Evolutionary conservation across 1,139 yeast species (phyloP), one percentile per base, ranked within the genome.

Genomic region (Geotrichum europaeum): DNA sequence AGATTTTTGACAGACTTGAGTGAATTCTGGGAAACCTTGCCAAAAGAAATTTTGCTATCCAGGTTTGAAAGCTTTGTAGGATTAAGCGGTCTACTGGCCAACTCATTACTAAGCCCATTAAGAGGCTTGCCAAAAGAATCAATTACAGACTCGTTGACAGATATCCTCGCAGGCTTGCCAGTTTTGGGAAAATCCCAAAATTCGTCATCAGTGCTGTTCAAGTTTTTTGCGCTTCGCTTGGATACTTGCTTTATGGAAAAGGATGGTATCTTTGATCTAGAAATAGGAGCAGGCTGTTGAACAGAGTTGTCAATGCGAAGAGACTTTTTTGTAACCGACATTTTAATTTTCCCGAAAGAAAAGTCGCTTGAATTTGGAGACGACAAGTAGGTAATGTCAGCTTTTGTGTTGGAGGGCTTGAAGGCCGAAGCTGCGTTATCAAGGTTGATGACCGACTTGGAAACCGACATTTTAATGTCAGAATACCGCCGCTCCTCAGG

Each of bases 131-230:
- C 30, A n/a, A 13, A 20, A 24, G 24, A 15, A 6, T n/a, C 15
- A 9, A n/a, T 12, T 15, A 34, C 18, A 20, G 53, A 30, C 45
- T 50, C 24, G 25, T 36, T 56, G 18, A n/a, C 50, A 36, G 55
- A 36, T 3, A 49, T 50, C 5, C n/a, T 51, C 10, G 22, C 15
- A 18, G 28, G 22, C 34, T 49, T 53, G 12, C 50, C 54, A 15
- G 55, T 24, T 12, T 50, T 36, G 6, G 62, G 61, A 12, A 56
- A 51, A 43, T 61, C 61, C 63, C 63, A 61, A 34, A 61, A 61
- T n/a, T 56, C 57, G 34, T 61, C 63, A 36, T 61, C 61, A 36
- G 52, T 49, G 36, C 61, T 61, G 4, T 56, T 34, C 5, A 53
- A 47, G 10, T 25, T 55, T 30, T 20, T 36, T 12, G 25, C 49